Percentiles rank a stretch among this genome's conserved stretches.
Evolutionary conservation across 768 basidiomycete species (phyloP).

Genomic region (Lactarius evosmus): DNA sequence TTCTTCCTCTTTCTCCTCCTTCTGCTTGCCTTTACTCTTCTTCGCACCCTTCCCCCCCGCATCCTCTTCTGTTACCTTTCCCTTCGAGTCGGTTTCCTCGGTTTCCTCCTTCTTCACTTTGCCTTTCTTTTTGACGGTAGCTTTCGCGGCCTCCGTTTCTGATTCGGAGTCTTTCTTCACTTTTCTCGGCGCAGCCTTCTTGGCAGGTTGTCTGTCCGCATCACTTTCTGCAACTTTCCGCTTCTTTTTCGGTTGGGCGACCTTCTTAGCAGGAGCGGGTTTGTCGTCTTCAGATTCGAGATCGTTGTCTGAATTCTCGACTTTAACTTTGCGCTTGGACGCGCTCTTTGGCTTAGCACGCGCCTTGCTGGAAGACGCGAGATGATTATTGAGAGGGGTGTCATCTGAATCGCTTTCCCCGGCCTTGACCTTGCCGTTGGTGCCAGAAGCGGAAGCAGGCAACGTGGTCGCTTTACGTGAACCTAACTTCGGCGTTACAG

Average conservation of each 20-base stretch:
- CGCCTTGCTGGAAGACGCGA: constrained; percentile 28
- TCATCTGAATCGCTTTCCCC: constrained; percentile 43
- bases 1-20: constrained; percentile 55
- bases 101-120: constrained; percentile 45
- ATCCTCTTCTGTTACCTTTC: constrained; percentile 32
- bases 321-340: constrained; percentile 47
- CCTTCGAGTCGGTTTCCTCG: constrained; percentile 41
- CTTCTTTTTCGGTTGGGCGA: constrained; percentile 32
- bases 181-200: constrained; percentile 39
- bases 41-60: constrained; percentile 21
- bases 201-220: constrained; percentile 41
- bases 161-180: constrained; percentile 52
- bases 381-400: constrained; percentile 33
- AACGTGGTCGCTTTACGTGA: constrained; percentile 41
- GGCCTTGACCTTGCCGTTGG: constrained; percentile 41
- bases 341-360: constrained; percentile 43
- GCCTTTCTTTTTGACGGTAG: constrained; percentile 44
- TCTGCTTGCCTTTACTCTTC: constrained; percentile 57
- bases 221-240: constrained; percentile 49
- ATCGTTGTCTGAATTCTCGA: constrained; percentile 32
- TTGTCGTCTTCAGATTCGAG: constrained; percentile 36
- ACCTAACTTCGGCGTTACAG: constrained; percentile 42
- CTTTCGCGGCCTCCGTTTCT: constrained; percentile 37
- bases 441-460: constrained; percentile 31
- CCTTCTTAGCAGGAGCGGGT: constrained; percentile 33